phyloP scores from a whole-genome alignment of 2,329 filamentous ascomycete species.

The Alternaria brassicicola region DNA sequence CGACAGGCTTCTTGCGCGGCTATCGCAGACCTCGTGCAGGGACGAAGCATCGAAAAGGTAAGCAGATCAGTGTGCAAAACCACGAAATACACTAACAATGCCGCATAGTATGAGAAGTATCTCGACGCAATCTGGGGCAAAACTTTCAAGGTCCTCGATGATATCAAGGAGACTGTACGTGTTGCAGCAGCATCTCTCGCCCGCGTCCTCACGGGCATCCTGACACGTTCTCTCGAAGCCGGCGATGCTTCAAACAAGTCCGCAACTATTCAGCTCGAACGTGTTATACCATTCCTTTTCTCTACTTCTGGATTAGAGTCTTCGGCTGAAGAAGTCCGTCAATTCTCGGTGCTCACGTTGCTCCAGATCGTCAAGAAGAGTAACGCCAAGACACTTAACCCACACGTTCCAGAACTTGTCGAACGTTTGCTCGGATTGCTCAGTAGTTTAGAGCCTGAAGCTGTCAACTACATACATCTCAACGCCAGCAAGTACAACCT shows the following conservation, averaged over 20 bases:
- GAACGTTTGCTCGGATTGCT: constrained; percentile 80
- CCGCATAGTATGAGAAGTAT: constrained; percentile 74
- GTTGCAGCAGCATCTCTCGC: constrained; percentile 81
- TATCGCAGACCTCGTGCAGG: constrained; percentile 85
- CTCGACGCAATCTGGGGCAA: constrained; percentile 84
- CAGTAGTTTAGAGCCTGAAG: constrained; percentile 86
- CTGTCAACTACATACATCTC: constrained; percentile 90
- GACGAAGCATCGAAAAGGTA: constrained; percentile 63
- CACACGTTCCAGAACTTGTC: constrained; percentile 81
- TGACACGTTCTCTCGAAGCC: constrained; percentile 84
- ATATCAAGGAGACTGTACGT: constrained; percentile 91
- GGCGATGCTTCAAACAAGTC: constrained; percentile 70
- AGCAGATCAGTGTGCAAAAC: neutral
- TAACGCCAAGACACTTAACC: constrained; percentile 72
- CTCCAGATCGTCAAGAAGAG: constrained; percentile 90
- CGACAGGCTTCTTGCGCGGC: constrained; percentile 91
- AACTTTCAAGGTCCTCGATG: constrained; percentile 89
- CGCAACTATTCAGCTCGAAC: constrained; percentile 78
- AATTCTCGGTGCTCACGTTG: constrained; percentile 79
- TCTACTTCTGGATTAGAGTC: constrained; percentile 90
- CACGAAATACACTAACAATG: constrained; percentile 10
- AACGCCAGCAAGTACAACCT: constrained; percentile 84
- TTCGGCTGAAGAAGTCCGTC: constrained; percentile 82
- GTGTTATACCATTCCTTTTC: constrained; percentile 88
- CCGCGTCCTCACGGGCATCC: constrained; percentile 79